Base-by-base conservation (phyloP, 768 basidiomycete genomes). In the Mycena alexandri region DNA sequence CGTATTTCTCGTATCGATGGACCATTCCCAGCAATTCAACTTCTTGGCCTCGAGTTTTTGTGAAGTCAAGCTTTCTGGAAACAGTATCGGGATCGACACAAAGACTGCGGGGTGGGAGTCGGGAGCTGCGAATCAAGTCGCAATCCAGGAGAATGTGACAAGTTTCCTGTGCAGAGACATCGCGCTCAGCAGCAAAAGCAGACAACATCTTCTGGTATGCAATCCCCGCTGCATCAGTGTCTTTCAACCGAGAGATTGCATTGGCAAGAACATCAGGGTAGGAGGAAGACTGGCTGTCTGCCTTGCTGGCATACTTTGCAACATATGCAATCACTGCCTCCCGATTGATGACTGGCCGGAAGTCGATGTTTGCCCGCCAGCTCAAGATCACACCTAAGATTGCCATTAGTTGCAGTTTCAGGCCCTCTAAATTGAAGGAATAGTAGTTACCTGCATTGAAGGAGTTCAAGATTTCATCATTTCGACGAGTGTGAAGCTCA, bases 351-450 rank as follows among this genome's bases (percentile, higher is more conserved):
- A 75, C 63, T 19, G 73, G 73, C 56, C 69, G 19, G 22, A 75
- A 71, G 50, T 75, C 73, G 53, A 76, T 76, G 50, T 76, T 76
- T 1, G 72, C 75, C 5, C 72, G 64, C 75, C 74, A n/a, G n/a
- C n/a, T n/a, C n/a, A n/a, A n/a, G n/a, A n/a, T n/a, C n/a, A n/a
- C n/a, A n/a, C n/a, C n/a, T n/a, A n/a, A n/a, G n/a, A n/a, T n/a
- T n/a, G n/a, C n/a, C n/a, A n/a, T n/a, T n/a, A n/a, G n/a, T n/a
- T n/a, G n/a, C n/a, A n/a, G n/a, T n/a, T n/a, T n/a, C n/a, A n/a
- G n/a, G n/a, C n/a, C n/a, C n/a, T n/a, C n/a, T n/a, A n/a, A n/a
- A n/a, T n/a, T n/a, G n/a, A n/a, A n/a, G n/a, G n/a, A n/a, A n/a
- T n/a, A n/a, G n/a, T n/a, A n/a, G n/a, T n/a, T n/a, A n/a, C 48